Evolutionary conservation across 2,329 filamentous ascomycete species (phyloP), one percentile per base, ranked within the genome.

Genomic region (Trichoderma sp.): DNA sequence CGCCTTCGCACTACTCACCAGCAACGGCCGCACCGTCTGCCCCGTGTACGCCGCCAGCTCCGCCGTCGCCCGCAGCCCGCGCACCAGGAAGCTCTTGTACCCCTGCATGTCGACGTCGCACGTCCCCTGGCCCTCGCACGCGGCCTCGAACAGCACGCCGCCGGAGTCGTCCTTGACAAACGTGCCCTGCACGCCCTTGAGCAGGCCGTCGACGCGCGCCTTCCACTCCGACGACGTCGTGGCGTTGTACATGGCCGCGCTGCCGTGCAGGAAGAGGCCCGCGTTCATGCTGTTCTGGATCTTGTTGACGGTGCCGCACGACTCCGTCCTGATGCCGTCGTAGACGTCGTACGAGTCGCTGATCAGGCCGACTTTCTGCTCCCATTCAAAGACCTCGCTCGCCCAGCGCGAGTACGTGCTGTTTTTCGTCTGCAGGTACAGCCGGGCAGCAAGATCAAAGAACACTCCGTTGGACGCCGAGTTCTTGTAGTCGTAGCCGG

Each of bases 351-450:
- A 89, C 1, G 83, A 77, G 3, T 82, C 74, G 66, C 87, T 85
- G 62, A 93, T 82, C 66, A 88, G 82, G 7, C 82, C 82, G 1
- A 87, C 78, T 1, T 72, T 71, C 34, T 74, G 73, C 9, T 86
- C 80, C 85, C 89, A 88, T 45, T 90, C 79, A 77, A 83, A 91
- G 0, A 82, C 80, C 71, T 83, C 85, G 63, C 81, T 80, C 0
- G 89, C 89, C 80, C 85, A 87, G 3, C 86, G 78, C 2, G 81
- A 78, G 70, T 91, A 91, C 0, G 88, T 88, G 1, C 78, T 69
- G 71, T 91, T 89, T 26, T 78, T 79, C 0, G 88, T 91, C 76
- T 91, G 92, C 10, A 86, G 83, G 0, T 87, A 89, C 15, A 94
- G 82, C 10, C 90, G 85, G 12, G 90, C 85, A 17, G 81, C 85